phyloP scores from a whole-genome alignment of 345 rosid genomes.

The Eucalyptus cloeziana region DNA sequence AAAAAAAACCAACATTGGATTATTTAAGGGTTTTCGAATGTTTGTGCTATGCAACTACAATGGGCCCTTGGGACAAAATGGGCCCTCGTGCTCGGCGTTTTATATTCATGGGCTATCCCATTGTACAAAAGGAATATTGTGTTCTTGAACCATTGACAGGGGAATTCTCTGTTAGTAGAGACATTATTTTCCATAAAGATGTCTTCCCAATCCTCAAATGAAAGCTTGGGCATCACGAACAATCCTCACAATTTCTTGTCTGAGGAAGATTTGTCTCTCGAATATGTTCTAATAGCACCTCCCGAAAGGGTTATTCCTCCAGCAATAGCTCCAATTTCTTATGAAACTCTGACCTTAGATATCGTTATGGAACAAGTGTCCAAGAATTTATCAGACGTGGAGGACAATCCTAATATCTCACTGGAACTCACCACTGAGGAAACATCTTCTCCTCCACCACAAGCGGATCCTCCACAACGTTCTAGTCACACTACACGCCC shows the following conservation, averaged over 20 bases:
- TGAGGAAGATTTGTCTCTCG: background rate
- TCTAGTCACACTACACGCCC: fast-evolving
- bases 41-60: background rate
- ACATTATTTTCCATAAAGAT: no score
- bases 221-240: no score
- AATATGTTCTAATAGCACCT: no score
- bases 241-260: background rate
- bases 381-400: no score
- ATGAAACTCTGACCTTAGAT: no score
- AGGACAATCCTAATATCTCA: background rate
- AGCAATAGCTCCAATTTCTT: no score
- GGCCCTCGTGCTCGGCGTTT: background rate
- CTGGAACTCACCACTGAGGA: no score
- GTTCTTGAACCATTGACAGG: background rate
- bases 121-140: no score
- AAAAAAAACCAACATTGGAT: no score
- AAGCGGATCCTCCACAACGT: background rate
- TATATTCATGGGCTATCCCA: background rate
- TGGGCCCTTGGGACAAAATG: background rate
- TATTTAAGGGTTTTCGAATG: background rate
- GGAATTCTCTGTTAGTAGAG: background rate
- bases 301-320: no score
- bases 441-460: background rate
- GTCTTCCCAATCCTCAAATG: background rate
- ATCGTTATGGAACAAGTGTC: no score